phyloP scores from a whole-genome alignment of 1,284 basidiomycete genomes.

The Lentinula novae-zelandiae region DNA sequence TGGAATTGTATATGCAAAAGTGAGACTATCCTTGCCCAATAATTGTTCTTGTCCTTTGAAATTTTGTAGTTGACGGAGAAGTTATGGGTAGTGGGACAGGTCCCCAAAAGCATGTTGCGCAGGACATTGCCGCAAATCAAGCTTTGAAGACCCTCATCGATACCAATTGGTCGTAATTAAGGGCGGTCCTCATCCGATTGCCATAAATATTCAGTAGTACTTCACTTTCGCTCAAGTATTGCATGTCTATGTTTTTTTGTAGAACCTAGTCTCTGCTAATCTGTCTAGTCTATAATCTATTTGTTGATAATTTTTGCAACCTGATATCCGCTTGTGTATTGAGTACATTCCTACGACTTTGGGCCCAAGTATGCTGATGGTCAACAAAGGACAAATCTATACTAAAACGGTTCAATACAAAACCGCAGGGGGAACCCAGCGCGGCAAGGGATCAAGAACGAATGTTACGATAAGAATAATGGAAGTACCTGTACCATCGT shows the following conservation, averaged over 20 bases:
- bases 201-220: background rate
- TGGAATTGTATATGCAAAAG: conserved; percentile 63
- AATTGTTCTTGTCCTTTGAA: conserved; percentile 8
- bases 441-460: too few species aligned
- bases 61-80: conserved; percentile 39
- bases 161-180: conserved; percentile 18
- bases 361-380: too few species aligned
- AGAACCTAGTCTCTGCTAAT: background rate
- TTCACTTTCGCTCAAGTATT: conserved; percentile 13
- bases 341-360: too few species aligned
- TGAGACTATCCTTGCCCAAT: conserved; percentile 24
- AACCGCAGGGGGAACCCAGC: too few species aligned
- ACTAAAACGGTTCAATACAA: too few species aligned
- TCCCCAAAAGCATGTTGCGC: conserved; percentile 47
- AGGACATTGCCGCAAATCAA: conserved; percentile 48
- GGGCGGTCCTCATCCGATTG: background rate
- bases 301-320: background rate
- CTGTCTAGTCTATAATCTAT: background rate
- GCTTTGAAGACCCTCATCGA: conserved; percentile 37
- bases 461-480: too few species aligned
- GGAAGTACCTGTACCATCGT: too few species aligned
- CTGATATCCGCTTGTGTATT: too few species aligned
- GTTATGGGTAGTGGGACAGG: conserved; percentile 42
- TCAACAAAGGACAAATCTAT: too few species aligned
- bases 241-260: background rate